Evolutionary conservation across 129 eudicot genomes (phyloP), one percentile per base, ranked within the genome.

Genomic region (Smallanthus sonchifolius): DNA sequence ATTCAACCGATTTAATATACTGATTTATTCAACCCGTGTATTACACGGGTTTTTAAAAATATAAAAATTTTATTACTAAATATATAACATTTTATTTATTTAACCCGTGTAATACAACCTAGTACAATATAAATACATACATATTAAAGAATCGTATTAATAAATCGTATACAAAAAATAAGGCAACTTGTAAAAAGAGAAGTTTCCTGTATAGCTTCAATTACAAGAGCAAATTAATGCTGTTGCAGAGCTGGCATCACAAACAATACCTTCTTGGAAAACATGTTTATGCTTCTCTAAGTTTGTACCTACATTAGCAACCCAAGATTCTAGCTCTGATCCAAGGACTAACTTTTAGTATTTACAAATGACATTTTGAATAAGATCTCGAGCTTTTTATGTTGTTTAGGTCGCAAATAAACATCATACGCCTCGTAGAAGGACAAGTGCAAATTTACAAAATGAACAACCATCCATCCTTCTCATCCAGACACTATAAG

Each of bases 171-270:
- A 34, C 47, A 77, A 69, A 76, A 52, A 52, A n/a, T 55, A 66
- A 2, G 45, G 20, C 72, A 64, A 65, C 42, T 36, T 75, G 63
- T n/a, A 65, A 64, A 20, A 61, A 65, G 10, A 75, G 65, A 48
- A 49, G 63, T 16, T 7, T 13, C 17, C 49, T 16, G 36, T 48
- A 64, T 75, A 64, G 65, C 72, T 75, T 64, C 10, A 64, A 47
- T 48, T 36, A 75, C 79, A 75, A 64, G 79, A 75, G 72, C 79
- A 75, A 65, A 65, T 75, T 35, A 75, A 75, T 51, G 79, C 35
- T 75, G 14, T 65, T 39, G 42, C 79, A 65, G 79, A 76, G 5
- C 74, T 67, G 80, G 74, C 68, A 67, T 67, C 19, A 30, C 68
- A 76, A 54, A 20, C 20, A 24, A 42, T 49, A 51, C 65, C 55